Percentiles rank a stretch among this genome's conserved stretches.
Conservation (phyloP, 2,329 filamentous ascomycete genomes). For the Trichoderma semiorbis region DNA sequence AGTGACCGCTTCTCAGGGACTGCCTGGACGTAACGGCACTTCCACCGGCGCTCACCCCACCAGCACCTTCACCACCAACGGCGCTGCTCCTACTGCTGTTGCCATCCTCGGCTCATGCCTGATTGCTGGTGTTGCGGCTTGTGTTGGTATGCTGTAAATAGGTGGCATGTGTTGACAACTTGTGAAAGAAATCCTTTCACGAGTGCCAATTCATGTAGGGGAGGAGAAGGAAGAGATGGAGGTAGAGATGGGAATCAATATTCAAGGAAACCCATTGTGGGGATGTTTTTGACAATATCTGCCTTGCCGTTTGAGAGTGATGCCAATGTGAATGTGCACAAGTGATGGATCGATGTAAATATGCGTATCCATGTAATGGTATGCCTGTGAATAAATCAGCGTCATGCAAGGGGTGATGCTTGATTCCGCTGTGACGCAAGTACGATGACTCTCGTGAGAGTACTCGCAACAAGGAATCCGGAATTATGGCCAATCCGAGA, state of each 20-base stretch:
- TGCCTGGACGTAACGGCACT: slow-evolving; percentile 1
- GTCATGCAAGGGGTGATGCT: not conserved
- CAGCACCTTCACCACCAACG: slow-evolving; percentile 12
- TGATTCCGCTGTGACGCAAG: not conserved
- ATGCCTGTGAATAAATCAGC: not conserved
- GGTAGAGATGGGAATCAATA: not conserved
- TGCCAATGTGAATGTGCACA: not conserved
- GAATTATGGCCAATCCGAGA: not conserved
- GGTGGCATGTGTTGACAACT: not conserved
- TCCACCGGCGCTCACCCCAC: not conserved
- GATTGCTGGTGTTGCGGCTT: slow-evolving; percentile 30
- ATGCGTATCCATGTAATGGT: not conserved
- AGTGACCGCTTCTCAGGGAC: not conserved
- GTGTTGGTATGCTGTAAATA: slow-evolving; percentile 27
- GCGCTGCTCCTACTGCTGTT: slow-evolving; percentile 25
- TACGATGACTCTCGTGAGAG: not conserved
- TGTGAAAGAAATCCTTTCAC: not conserved
- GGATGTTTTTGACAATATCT: not conserved
- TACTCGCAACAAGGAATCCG: not conserved
- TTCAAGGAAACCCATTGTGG: not conserved
- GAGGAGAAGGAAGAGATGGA: not conserved
- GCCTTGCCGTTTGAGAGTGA: not conserved
- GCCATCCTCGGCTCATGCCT: slow-evolving; percentile 26
- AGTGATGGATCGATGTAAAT: not conserved
- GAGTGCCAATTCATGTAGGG: not conserved